Evolutionary conservation across 1,139 yeast genomes (phyloP).

Genomic region (Citeromyces hawaiiensis): DNA sequence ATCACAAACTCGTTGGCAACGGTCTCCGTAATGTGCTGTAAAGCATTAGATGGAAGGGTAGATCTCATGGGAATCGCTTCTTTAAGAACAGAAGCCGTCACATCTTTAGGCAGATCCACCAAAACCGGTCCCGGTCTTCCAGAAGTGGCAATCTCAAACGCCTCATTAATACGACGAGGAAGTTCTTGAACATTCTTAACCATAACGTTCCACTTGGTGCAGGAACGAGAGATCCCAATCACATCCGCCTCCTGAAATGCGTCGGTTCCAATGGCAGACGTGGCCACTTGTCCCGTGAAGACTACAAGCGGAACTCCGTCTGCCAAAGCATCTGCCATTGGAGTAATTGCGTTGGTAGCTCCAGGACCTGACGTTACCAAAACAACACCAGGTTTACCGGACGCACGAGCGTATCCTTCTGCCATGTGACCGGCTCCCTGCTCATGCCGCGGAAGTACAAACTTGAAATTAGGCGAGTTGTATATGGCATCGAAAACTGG

Average conservation of each 20-base stretch:
- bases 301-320: conserved; percentile 97
- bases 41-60: conserved; percentile 73
- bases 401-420: conserved; percentile 93
- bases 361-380: conserved; percentile 98
- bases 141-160: conserved; percentile 88
- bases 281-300: conserved; percentile 96
- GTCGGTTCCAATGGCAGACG: conserved; percentile 92
- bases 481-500: conserved; percentile 97
- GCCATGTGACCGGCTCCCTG: conserved; percentile 99
- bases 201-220: conserved; percentile 99
- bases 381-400: conserved; percentile 97
- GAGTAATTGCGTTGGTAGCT: conserved; percentile 94
- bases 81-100: conserved; percentile 81
- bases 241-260: conserved; percentile 99
- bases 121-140: conserved; percentile 99
- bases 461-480: conserved; percentile 78
- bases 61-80: conserved; percentile 79
- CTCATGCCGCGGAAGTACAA: conserved; percentile 91
- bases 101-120: conserved; percentile 96
- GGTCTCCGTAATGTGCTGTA: conserved; percentile 55
- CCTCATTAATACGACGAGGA: conserved; percentile 93
- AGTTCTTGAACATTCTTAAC: conserved; percentile 88
- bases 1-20: conserved; percentile 68
- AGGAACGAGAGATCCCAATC: conserved; percentile 89
- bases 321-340: conserved; percentile 93